A percentile compares a stretch with the other conserved stretches of the same genome.
phyloP scores from a whole-genome alignment of 768 basidiomycete genomes.

The Gloeostereum incarnatum region DNA sequence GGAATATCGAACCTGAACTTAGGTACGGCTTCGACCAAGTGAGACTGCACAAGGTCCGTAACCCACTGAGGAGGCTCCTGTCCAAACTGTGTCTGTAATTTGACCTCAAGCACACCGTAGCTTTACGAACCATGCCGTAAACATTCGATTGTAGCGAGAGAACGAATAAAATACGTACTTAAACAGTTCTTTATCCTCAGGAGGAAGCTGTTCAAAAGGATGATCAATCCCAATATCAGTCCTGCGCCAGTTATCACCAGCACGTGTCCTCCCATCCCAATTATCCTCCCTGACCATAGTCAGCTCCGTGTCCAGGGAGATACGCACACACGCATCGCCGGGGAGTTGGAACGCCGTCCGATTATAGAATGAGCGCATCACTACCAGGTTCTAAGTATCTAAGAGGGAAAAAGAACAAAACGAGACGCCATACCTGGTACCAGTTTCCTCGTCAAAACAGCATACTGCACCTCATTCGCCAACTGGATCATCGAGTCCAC shows the following conservation, averaged over 20 bases:
- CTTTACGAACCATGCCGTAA: slow-evolving; percentile 17
- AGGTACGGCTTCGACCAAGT: slow-evolving; percentile 94
- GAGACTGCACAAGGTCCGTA: slow-evolving; percentile 88
- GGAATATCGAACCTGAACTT: slow-evolving; percentile 71
- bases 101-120: slow-evolving; percentile 95
- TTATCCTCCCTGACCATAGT: slow-evolving; percentile 94
- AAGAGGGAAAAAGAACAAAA: background rate
- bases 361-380: slow-evolving; percentile 97
- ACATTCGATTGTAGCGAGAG: slow-evolving; percentile 2
- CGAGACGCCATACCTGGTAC: slow-evolving; percentile 54
- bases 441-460: slow-evolving; percentile 72
- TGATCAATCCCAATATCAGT: slow-evolving; percentile 89
- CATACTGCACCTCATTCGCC: slow-evolving; percentile 95
- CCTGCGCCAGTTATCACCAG: slow-evolving; percentile 87
- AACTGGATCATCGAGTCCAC: slow-evolving; percentile 93
- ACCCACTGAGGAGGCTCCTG: slow-evolving; percentile 97
- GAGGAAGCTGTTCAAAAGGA: slow-evolving; percentile 70
- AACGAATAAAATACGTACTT: slow-evolving; percentile 37
- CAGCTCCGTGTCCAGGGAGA: slow-evolving; percentile 95
- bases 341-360: slow-evolving; percentile 98
- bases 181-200: slow-evolving; percentile 87
- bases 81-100: slow-evolving; percentile 92
- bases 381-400: slow-evolving; percentile 27
- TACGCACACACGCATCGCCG: slow-evolving; percentile 96
- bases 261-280: slow-evolving; percentile 78